Evolutionary conservation across 2,329 filamentous ascomycete genomes (phyloP), one percentile per base, ranked within the genome.

Genomic region (Furcasterigmium sp.): DNA sequence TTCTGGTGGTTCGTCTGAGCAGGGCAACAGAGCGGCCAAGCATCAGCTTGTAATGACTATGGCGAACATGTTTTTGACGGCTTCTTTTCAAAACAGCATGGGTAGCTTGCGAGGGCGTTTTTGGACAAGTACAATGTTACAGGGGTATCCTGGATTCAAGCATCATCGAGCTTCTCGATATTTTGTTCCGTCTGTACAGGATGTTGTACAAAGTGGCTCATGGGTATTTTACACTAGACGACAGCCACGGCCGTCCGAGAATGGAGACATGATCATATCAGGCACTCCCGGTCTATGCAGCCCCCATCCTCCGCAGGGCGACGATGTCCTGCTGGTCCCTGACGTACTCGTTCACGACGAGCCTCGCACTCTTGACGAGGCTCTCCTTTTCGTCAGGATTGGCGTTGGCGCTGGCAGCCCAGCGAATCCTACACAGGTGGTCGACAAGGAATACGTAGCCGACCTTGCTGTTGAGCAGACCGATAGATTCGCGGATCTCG

Each of bases 381-480:
- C 80, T 77, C 42, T 82, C 75, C 51, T 72, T 75, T 69, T 94
- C 88, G 15, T 77, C 76, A 0, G 75, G 75, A 48, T 81, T 73
- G 37, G 82, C 80, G 37, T 73, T 61, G 11, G 84, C 87, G 56
- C 90, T 95, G 4, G 87, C 93, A 1, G 91, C 93, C 93, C 93
- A 98, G 44, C 93, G 79, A 53, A 98, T 94, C 65, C 82, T 86
- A 62, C 90, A 95, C 50, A 91, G 75, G 49, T 82, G 74, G 61
- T 98, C 93, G 46, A 98, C 73, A 38, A 98, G 73, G 64, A 95
- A 98, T 5, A 91, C 85, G 67, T 96, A 97, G 29, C 91, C 91
- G 26, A 96, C 91, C 65, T 91, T 94, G 52, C 81, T 82, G 65
- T 98, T 98, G 59, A 95, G 69, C 59, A 95, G 53, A 10, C 82